Conservation (phyloP, 208 protist genomes). For the Trypanosoma lewisi region DNA sequence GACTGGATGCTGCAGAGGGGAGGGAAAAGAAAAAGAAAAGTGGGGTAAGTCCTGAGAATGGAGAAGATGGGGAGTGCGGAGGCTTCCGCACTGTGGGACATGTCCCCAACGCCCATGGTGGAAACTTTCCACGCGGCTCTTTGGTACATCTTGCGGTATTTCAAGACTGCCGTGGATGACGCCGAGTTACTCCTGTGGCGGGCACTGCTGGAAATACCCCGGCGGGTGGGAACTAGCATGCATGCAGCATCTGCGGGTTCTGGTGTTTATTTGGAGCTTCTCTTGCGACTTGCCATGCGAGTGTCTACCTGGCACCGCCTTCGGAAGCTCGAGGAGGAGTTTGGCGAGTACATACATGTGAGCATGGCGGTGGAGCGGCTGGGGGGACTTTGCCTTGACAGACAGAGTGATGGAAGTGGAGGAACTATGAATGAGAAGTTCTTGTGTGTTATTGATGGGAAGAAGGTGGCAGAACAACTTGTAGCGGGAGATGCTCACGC, state of each 20-base stretch:
- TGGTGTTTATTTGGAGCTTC: slow-evolving; percentile 43
- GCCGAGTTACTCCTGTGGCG: slow-evolving; percentile 38
- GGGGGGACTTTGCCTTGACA: background rate
- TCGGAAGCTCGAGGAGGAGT: slow-evolving; percentile 42
- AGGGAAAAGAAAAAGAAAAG: too few species aligned
- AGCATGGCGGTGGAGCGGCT: slow-evolving; percentile 30
- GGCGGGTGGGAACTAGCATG: background rate
- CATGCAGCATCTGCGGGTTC: background rate
- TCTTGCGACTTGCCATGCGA: slow-evolving; percentile 55
- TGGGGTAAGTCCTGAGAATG: background rate
- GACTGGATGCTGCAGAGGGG: too few species aligned
- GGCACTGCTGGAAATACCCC: slow-evolving; percentile 3
- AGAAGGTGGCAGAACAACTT: background rate
- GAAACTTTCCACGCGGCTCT: slow-evolving; percentile 52
- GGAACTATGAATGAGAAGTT: slow-evolving; percentile 1
- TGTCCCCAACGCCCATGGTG: slow-evolving; percentile 8
- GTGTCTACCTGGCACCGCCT: slow-evolving; percentile 37
- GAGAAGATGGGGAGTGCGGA: background rate
- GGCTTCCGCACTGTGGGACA: background rate
- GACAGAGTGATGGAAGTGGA: background rate
- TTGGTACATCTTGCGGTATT: slow-evolving; percentile 55
- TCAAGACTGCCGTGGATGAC: slow-evolving; percentile 27
- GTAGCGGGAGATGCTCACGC: background rate
- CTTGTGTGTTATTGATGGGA: slow-evolving; percentile 9
- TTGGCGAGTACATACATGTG: slow-evolving; percentile 56